Evolutionary conservation across 495 filamentous ascomycete species (phyloP), one percentile per base, ranked within the genome.

Genomic region (Penicillium odoratum): DNA sequence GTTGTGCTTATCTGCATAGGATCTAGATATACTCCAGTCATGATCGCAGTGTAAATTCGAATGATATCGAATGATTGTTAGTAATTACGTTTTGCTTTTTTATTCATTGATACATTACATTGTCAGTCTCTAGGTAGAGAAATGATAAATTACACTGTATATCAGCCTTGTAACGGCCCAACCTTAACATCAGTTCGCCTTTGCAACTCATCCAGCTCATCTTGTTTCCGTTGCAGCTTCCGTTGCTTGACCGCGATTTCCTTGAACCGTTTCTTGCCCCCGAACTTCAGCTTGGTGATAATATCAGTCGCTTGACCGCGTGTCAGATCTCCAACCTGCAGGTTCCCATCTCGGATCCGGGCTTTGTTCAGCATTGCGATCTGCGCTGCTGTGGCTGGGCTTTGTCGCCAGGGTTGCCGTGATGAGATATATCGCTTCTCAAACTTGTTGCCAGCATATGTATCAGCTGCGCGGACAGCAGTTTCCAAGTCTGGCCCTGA

Each of bases 281-380:
- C 94, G 68, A 90, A 86, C 62, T 87, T 91, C 56, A 97, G 62
- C 67, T 96, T 96, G 2, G 89, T 95, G 58, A 98, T 96, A 83
- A 97, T 91, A 74, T 98, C 94, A 18, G 81, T 81, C 33, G 94
- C 95, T 63, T 84, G 82, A 1, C 94, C 94, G 53, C 91, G 91
- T 5, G 84, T 95, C 43, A 97, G 56, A 31, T 83, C 78, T 1
- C 65, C 68, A 0, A 71, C 40, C n/a, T 59, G 76, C 16, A 94
- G 65, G 48, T 78, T 73, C n/a, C 85, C 78, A 1, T 83, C 68
- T 9, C 79, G 71, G 1, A 76, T 71, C 5, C 84, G 74, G 5
- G 88, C 63, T 59, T 82, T 86, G 61, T 95, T 95, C 29, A 98
- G 67, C 34, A 92, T 82, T 3, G 75, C 69, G 0, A 97, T 52